Conservation (phyloP, 1,284 basidiomycete genomes). For the Mycosarcoma mackinlayi region DNA sequence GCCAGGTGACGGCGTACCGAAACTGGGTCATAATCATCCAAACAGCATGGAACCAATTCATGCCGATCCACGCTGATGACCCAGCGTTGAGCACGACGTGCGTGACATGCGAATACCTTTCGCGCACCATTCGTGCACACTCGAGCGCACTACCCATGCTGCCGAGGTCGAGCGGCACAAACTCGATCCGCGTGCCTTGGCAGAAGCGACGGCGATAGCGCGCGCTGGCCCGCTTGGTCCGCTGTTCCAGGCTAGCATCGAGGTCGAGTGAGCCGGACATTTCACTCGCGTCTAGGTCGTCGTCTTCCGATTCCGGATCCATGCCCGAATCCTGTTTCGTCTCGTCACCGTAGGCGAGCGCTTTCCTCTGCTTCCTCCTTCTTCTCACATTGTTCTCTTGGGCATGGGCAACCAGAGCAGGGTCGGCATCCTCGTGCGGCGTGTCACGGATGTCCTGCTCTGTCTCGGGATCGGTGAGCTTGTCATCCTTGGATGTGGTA, state of each 20-base stretch:
- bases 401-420: constrained; percentile 48
- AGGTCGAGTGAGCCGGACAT: constrained; percentile 29
- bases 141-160: constrained; percentile 64
- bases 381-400: constrained; percentile 47
- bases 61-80: constrained; percentile 62
- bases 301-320: constrained; percentile 11
- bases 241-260: constrained; percentile 34
- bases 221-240: constrained; percentile 56
- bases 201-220: constrained; percentile 60
- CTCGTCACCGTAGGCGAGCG: constrained; percentile 34
- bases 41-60: constrained; percentile 61
- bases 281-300: constrained; percentile 1
- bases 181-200: constrained; percentile 62
- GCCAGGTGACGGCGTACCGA: constrained; percentile 65
- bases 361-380: constrained; percentile 44
- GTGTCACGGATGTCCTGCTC: constrained; percentile 48
- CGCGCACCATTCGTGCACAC: constrained; percentile 57
- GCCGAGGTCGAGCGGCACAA: constrained; percentile 65
- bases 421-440: constrained; percentile 56
- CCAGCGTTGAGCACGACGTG: constrained; percentile 68
- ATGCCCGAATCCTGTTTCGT: constrained; percentile 8
- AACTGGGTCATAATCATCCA: constrained; percentile 64
- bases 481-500: constrained; percentile 37
- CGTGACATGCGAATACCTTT: constrained; percentile 63
- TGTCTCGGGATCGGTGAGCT: constrained; percentile 40